phyloP scores from a whole-genome alignment of 768 basidiomycete genomes.

The Ramaria rubella region DNA sequence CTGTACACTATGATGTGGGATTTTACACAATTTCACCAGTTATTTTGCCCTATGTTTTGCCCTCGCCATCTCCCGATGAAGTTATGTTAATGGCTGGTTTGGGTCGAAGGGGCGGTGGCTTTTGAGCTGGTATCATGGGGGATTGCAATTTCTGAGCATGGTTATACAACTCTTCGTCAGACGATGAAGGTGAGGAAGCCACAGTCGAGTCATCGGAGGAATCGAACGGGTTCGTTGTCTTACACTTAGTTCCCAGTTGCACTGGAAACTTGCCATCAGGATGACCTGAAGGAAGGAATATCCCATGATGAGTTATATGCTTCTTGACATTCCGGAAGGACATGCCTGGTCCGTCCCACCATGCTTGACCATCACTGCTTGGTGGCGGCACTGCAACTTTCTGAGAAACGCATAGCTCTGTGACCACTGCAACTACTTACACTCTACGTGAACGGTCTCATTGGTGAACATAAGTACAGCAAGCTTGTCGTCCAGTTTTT shows the following conservation, averaged over 20 bases:
- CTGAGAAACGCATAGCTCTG: not conserved
- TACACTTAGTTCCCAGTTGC: slow-evolving; percentile 23
- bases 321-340: not conserved
- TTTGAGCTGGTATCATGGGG: slow-evolving; percentile 45
- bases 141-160: slow-evolving; percentile 65
- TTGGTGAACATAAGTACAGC: slow-evolving; percentile 47
- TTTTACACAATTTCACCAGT: not conserved
- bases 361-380: slow-evolving; percentile 66
- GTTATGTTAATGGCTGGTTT: slow-evolving; percentile 9
- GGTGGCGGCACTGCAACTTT: slow-evolving; percentile 66
- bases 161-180: slow-evolving; percentile 78
- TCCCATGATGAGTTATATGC: not conserved
- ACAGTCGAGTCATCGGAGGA: slow-evolving; percentile 56
- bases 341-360: slow-evolving; percentile 75
- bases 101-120: slow-evolving; percentile 22
- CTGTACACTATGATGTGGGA: not conserved
- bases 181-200: slow-evolving; percentile 66
- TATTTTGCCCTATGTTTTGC: not conserved
- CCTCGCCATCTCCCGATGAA: not conserved
- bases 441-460: slow-evolving; percentile 20
- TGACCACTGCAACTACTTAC: not conserved
- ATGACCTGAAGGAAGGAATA: slow-evolving; percentile 35
- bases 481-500: slow-evolving; percentile 66
- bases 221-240: slow-evolving; percentile 62
- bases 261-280: slow-evolving; percentile 42